These are phyloP conservation scores for Penicillium sp. DNA, from an alignment of 2,329 filamentous ascomycete species.

Conservation along the genomic window DNA sequence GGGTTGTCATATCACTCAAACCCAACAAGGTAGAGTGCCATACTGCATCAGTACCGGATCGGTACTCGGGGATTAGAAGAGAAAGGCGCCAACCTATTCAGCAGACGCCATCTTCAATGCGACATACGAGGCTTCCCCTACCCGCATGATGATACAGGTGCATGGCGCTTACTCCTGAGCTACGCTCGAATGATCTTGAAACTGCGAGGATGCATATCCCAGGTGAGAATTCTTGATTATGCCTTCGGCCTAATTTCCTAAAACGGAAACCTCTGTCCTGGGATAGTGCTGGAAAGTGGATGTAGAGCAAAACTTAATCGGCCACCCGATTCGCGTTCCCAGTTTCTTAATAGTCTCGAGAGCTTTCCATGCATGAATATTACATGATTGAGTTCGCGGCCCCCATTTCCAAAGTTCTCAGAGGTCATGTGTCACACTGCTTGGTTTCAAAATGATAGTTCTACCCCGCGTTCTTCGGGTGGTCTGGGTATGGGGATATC, in stretches of 20 bases:
- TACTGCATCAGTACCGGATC: no score
- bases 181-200: not conserved
- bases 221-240: not conserved
- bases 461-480: not conserved
- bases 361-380: not conserved
- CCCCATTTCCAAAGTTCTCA: not conserved
- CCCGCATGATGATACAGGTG: not conserved
- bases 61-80: not conserved
- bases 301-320: not conserved
- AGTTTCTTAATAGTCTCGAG: not conserved
- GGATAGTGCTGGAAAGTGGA: not conserved
- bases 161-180: not conserved
- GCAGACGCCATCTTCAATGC: not conserved
- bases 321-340: not conserved
- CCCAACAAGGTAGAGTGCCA: not conserved
- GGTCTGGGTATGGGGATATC: not conserved
- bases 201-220: not conserved
- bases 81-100: not conserved
- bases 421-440: not conserved
- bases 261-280: not conserved
- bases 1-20: not conserved
- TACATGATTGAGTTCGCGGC: not conserved
- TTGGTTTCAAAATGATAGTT: not conserved
- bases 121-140: not conserved
- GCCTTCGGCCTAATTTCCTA: not conserved